Conservation (phyloP, 1,139 yeast species). For the Diutina mesorugosa region DNA sequence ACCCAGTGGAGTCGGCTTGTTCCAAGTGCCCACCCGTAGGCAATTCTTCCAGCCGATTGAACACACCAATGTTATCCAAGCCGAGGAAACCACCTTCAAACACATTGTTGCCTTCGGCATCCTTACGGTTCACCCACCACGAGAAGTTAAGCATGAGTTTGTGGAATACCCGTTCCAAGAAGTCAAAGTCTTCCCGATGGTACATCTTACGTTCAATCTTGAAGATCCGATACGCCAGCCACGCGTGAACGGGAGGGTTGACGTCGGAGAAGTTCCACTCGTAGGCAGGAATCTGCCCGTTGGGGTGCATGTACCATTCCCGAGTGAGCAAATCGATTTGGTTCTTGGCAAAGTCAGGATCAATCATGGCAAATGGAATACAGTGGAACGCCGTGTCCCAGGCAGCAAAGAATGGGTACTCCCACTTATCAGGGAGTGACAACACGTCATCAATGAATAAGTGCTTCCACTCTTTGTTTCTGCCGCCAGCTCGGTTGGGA, state of each 20-base stretch:
- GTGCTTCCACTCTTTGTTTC: constrained; percentile 65
- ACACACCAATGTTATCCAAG: constrained; percentile 85
- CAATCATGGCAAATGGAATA: constrained; percentile 88
- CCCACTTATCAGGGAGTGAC: constrained; percentile 94
- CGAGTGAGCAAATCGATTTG: constrained; percentile 80
- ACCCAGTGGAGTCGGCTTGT: constrained; percentile 95
- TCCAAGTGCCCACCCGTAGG: constrained; percentile 90
- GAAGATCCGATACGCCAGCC: constrained; percentile 88
- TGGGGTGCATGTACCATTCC: constrained; percentile 98
- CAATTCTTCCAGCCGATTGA: constrained; percentile 86
- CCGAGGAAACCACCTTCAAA: constrained; percentile 96
- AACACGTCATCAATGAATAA: constrained; percentile 80
- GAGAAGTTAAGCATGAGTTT: constrained; percentile 82
- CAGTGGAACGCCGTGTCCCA: constrained; percentile 98
- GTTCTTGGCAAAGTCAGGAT: constrained; percentile 85
- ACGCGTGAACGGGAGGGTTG: constrained; percentile 95
- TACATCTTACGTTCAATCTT: constrained; percentile 84
- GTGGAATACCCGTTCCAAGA: constrained; percentile 85
- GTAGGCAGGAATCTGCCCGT: constrained; percentile 96
- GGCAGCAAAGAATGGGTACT: constrained; percentile 92
- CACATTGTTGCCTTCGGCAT: constrained; percentile 75
- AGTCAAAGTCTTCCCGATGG: constrained; percentile 70
- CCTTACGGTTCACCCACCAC: constrained; percentile 98
- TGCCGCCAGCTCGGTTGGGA: constrained; percentile 9
- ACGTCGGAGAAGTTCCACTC: constrained; percentile 97